Conservation (phyloP, 495 filamentous ascomycete species). For the Cercophora newfieldiana region DNA sequence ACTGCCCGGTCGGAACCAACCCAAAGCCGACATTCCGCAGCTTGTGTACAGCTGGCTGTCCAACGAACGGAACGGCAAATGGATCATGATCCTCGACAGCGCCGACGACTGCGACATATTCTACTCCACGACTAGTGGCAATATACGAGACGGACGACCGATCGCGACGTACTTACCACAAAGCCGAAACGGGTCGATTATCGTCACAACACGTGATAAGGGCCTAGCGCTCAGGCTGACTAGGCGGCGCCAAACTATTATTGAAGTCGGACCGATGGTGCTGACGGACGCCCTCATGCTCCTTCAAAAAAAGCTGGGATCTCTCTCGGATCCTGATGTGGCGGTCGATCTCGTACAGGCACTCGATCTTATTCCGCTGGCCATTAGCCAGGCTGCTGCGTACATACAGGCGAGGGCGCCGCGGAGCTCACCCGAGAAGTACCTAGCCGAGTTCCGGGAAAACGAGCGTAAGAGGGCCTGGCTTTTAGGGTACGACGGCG, state of each 20-base stretch:
- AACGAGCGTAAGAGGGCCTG: conserved; percentile 32
- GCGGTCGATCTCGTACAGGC: conserved; percentile 32
- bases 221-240: conserved; percentile 31
- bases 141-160: neutral
- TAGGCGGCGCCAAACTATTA: conserved; percentile 10
- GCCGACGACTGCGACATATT: conserved; percentile 41
- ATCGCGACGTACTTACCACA: conserved; percentile 43
- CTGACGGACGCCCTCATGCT: conserved; percentile 26
- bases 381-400: conserved; percentile 50
- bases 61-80: conserved; percentile 34
- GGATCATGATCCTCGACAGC: conserved; percentile 28
- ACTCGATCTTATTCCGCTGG: conserved; percentile 51
- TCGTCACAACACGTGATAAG: conserved; percentile 38
- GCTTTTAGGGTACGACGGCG: conserved; percentile 33
- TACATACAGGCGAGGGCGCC: conserved; percentile 41
- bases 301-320: conserved; percentile 32
- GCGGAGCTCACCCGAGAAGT: conserved; percentile 32
- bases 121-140: conserved; percentile 9
- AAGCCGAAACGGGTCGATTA: conserved; percentile 31
- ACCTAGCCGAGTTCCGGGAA: conserved; percentile 39
- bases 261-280: conserved; percentile 31
- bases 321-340: conserved; percentile 17
- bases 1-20: conserved; percentile 39
- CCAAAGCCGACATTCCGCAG: conserved; percentile 36
- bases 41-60: conserved; percentile 44